Conservation (phyloP, 495 filamentous ascomycete genomes). For the Mycothermus thermophilus region DNA sequence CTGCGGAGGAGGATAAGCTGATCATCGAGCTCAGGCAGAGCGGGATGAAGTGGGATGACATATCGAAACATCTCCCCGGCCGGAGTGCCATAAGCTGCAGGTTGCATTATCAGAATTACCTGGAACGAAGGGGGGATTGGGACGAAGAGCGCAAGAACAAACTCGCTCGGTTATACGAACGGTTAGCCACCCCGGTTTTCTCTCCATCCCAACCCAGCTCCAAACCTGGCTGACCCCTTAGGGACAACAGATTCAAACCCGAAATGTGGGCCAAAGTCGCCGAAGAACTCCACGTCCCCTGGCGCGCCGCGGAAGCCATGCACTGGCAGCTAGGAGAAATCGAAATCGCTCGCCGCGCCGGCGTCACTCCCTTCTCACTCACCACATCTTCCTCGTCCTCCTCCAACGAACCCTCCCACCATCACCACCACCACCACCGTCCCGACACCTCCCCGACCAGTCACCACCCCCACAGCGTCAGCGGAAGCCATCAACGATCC, state of each 20-base stretch:
- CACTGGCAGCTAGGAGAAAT: slow-evolving; percentile 91
- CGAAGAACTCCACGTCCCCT: slow-evolving; percentile 90
- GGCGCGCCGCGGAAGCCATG: slow-evolving; percentile 92
- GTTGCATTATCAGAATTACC: slow-evolving; percentile 93
- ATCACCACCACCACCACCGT: slow-evolving; percentile 1
- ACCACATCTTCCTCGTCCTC: slow-evolving; percentile 44
- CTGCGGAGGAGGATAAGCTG: slow-evolving; percentile 71
- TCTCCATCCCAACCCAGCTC: background rate
- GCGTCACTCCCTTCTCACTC: slow-evolving; percentile 64
- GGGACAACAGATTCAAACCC: slow-evolving; percentile 84
- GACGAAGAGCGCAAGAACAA: slow-evolving; percentile 97
- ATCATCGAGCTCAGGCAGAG: slow-evolving; percentile 79
- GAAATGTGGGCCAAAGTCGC: slow-evolving; percentile 95
- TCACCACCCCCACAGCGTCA: slow-evolving; percentile 28
- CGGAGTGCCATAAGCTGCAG: slow-evolving; percentile 87
- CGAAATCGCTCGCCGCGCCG: slow-evolving; percentile 86
- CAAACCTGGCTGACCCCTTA: background rate
- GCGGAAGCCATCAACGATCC: too few relatives aligned
- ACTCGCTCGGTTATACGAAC: slow-evolving; percentile 84
- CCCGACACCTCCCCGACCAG: slow-evolving; percentile 20
- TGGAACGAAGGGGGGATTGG: slow-evolving; percentile 83
- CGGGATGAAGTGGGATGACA: slow-evolving; percentile 98
- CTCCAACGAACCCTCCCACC: background rate
- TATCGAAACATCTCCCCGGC: slow-evolving; percentile 76
- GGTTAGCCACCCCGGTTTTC: slow-evolving; percentile 41